Evolutionary conservation across 305 asterid species (phyloP).

Genomic region (Stenogyne calaminthoides): DNA sequence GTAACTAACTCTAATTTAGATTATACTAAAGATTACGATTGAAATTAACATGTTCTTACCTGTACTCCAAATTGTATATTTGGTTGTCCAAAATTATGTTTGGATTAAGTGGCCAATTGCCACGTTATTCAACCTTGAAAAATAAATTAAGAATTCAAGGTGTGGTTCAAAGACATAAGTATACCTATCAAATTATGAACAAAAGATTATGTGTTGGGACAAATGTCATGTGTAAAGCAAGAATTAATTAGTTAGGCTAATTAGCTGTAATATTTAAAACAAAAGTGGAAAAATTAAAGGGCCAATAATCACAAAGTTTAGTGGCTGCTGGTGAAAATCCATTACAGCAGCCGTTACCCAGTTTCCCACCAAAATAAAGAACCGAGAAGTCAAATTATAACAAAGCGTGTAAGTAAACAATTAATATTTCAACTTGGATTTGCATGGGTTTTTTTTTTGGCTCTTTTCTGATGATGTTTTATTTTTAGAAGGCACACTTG

Average conservation of each 20-base stretch:
- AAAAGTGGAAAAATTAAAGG: not conserved
- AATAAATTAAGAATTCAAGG: not conserved
- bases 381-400: no score
- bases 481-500: not conserved
- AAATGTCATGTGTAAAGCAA: constrained; percentile 6
- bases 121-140: not conserved
- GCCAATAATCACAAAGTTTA: not conserved
- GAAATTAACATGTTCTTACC: not conserved
- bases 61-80: not conserved
- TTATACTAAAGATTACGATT: not conserved
- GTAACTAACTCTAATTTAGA: not conserved
- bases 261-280: constrained; percentile 9
- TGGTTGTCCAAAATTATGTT: not conserved
- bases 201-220: constrained; percentile 1
- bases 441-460: no score
- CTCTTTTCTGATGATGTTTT: not conserved
- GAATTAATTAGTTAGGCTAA: not conserved
- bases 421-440: no score
- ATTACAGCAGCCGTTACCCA: constrained; percentile 23
- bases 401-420: no score
- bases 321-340: constrained; percentile 23
- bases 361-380: no score
- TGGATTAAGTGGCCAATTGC: not conserved
- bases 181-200: not conserved
- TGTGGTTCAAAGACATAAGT: not conserved